phyloP scores from a whole-genome alignment of 2,329 filamentous ascomycete genomes.

The Alternaria brassicicola region DNA sequence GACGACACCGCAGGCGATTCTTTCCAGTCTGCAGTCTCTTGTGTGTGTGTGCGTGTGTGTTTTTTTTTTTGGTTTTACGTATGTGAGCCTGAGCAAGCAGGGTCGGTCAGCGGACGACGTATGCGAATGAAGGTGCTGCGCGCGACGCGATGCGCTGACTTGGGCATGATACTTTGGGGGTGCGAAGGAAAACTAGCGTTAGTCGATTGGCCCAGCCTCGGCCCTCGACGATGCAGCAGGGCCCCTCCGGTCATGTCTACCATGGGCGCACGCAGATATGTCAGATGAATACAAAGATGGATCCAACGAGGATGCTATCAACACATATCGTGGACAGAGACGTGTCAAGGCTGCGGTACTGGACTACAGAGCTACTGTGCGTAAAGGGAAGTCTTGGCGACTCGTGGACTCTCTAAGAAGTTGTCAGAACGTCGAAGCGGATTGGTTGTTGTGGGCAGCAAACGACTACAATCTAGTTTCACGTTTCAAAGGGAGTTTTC shows the following conservation, averaged over 20 bases:
- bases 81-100: slow-evolving; percentile 1
- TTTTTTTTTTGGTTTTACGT: too few relatives aligned
- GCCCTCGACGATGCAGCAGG: slow-evolving; percentile 11
- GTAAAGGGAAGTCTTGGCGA: slow-evolving; percentile 9
- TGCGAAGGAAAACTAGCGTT: slow-evolving; percentile 14
- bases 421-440: slow-evolving; percentile 5
- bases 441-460: not conserved
- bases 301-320: not conserved
- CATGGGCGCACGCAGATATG: slow-evolving; percentile 6
- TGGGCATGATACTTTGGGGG: slow-evolving; percentile 9
- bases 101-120: not conserved
- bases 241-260: slow-evolving; percentile 1
- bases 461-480: not conserved
- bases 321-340: not conserved
- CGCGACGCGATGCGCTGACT: slow-evolving; percentile 12
- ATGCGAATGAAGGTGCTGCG: slow-evolving; percentile 7
- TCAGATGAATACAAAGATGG: not conserved
- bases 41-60: too few relatives aligned
- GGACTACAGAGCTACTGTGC: not conserved
- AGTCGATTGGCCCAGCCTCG: slow-evolving; percentile 9
- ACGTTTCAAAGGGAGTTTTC: not conserved
- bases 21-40: not conserved
- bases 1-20: slow-evolving; percentile 1
- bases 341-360: not conserved
- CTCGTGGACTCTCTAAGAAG: slow-evolving; percentile 3